Conservation (phyloP, 495 filamentous ascomycete genomes). For the Elasticomyces elasticus region DNA sequence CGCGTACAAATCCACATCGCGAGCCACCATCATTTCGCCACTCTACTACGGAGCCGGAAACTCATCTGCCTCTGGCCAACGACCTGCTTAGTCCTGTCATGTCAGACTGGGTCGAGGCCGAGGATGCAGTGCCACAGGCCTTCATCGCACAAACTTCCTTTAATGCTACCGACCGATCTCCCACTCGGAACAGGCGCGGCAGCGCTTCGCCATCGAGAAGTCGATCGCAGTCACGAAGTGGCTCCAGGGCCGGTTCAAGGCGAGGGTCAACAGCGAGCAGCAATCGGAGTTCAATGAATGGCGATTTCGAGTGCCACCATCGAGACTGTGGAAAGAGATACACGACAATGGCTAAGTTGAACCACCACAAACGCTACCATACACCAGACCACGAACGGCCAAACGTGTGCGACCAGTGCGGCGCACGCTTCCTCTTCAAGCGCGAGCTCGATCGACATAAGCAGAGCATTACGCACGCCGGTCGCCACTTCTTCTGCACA, state of each 20-base stretch:
- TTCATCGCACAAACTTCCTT: background rate
- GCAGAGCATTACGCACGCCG: background rate
- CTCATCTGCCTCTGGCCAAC: background rate
- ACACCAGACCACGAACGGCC: slow-evolving; percentile 1
- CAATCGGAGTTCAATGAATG: background rate
- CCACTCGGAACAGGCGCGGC: background rate
- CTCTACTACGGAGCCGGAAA: background rate
- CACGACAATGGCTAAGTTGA: background rate
- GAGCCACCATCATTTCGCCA: background rate
- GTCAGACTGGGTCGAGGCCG: background rate
- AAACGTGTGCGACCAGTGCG: slow-evolving; percentile 1
- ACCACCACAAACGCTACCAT: slow-evolving; percentile 3
- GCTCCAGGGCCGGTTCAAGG: no score
- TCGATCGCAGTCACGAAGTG: background rate
- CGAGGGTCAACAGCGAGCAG: no score
- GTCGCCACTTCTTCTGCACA: background rate
- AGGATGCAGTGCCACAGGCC: background rate
- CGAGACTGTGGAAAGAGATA: background rate
- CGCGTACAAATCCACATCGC: background rate
- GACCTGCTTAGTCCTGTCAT: background rate
- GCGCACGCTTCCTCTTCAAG: slow-evolving; percentile 1
- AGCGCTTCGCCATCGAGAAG: background rate
- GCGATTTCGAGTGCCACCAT: background rate
- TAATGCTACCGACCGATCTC: background rate
- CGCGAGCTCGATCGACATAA: slow-evolving; percentile 1